Evolutionary conservation across 164 flowering plant species (phyloP).

Genomic region (Kingdonia uniflora): DNA sequence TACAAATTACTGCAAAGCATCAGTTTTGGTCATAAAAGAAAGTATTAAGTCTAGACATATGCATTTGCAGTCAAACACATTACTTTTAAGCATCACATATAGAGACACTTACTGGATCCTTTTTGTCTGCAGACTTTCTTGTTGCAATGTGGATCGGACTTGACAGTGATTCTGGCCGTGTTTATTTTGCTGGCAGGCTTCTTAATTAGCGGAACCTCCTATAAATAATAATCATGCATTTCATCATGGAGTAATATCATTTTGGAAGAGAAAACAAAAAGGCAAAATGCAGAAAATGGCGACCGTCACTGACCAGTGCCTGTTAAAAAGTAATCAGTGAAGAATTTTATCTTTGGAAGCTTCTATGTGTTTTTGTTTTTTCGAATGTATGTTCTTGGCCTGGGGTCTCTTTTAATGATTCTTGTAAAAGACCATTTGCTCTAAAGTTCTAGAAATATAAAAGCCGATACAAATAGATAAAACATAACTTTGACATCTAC

Average conservation of each 20-base stretch:
- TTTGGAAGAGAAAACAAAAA: background rate
- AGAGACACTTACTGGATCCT: background rate
- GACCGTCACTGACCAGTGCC: slow-evolving; percentile 4
- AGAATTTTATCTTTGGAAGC: background rate
- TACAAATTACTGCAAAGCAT: no score
- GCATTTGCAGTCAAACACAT: no score
- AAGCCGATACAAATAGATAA: no score
- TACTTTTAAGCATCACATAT: no score
- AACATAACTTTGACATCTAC: no score
- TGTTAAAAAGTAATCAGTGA: background rate
- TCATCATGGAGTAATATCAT: slow-evolving; percentile 8
- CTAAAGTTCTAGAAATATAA: background rate
- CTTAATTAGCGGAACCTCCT: slow-evolving; percentile 10
- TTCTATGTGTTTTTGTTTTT: background rate
- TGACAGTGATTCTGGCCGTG: slow-evolving; percentile 15
- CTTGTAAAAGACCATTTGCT: slow-evolving; percentile 3
- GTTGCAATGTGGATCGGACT: slow-evolving; percentile 15
- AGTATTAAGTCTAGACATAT: no score
- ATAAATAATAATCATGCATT: slow-evolving; percentile 12
- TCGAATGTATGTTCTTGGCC: no score
- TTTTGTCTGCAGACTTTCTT: slow-evolving; percentile 18
- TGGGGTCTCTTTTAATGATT: background rate
- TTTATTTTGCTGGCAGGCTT: slow-evolving; percentile 13
- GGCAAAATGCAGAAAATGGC: background rate
- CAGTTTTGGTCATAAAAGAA: no score